phyloP scores from a whole-genome alignment of 2,329 filamentous ascomycete species.

The Gliomastix tumulicola region DNA sequence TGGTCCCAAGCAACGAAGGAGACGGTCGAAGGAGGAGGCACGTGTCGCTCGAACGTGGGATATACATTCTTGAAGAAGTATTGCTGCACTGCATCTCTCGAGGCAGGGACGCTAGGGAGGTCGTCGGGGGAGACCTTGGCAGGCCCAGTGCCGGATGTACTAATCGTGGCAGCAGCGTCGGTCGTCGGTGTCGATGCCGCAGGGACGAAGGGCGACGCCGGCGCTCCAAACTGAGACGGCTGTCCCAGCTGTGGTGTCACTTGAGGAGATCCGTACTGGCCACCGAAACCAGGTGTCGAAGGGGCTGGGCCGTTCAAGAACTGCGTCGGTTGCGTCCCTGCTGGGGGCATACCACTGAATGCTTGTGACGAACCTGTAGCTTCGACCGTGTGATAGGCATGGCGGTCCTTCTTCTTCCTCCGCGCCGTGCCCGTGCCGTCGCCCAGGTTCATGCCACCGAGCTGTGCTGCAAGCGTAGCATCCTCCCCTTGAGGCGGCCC shows the following conservation, averaged over 20 bases:
- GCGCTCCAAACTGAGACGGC: slow-evolving; percentile 4
- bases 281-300: slow-evolving; percentile 22
- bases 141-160: slow-evolving; percentile 18
- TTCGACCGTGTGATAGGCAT: slow-evolving; percentile 85
- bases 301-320: slow-evolving; percentile 26
- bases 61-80: slow-evolving; percentile 86
- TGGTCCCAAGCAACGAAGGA: slow-evolving; percentile 95
- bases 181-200: slow-evolving; percentile 7
- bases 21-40: slow-evolving; percentile 80
- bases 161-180: slow-evolving; percentile 21
- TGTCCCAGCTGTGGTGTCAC: slow-evolving; percentile 30
- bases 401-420: slow-evolving; percentile 89
- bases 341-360: slow-evolving; percentile 61
- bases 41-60: slow-evolving; percentile 89
- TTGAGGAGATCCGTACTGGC: slow-evolving; percentile 37
- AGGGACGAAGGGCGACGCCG: slow-evolving; percentile 1
- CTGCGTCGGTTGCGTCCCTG: slow-evolving; percentile 38
- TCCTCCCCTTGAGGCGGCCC: slow-evolving; percentile 25
- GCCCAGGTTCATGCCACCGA: slow-evolving; percentile 69
- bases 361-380: slow-evolving; percentile 60
- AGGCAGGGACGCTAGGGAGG: slow-evolving; percentile 82
- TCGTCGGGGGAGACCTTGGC: slow-evolving; percentile 78
- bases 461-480: slow-evolving; percentile 58
- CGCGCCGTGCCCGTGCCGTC: slow-evolving; percentile 34
- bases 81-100: slow-evolving; percentile 74